Conservation (phyloP, 805 yeast species). For the Starmerella stellata region DNA sequence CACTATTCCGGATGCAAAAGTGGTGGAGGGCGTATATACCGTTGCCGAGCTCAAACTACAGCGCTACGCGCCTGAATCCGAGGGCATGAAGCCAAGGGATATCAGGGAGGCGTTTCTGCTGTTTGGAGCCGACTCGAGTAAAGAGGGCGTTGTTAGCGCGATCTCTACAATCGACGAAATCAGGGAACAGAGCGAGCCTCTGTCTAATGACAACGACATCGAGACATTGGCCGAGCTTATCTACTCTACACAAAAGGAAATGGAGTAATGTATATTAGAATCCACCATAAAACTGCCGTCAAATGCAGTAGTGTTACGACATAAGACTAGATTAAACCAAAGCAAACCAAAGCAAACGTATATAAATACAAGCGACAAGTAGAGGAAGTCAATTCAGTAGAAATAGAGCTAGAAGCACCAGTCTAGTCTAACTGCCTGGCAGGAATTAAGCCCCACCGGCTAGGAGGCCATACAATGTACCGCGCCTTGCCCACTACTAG, state of each 20-base stretch:
- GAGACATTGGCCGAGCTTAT: constrained; percentile 19
- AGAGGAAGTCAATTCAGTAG: no score
- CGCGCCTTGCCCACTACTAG: constrained; percentile 62
- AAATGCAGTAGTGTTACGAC: no score
- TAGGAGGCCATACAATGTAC: constrained; percentile 50
- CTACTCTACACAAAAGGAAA: no score
- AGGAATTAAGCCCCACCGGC: constrained; percentile 29
- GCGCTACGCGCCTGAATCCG: constrained; percentile 28
- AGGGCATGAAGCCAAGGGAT: constrained; percentile 17
- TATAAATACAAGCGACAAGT: no score
- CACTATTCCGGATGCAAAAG: constrained; percentile 38
- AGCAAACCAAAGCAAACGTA: no score
- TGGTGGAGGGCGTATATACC: constrained; percentile 47
- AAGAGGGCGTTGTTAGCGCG: constrained; percentile 27
- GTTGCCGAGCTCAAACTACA: constrained; percentile 52
- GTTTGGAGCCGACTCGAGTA: constrained; percentile 31
- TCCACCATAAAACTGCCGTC: no score
- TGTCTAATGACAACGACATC: constrained; percentile 15
- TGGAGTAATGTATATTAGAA: no score
- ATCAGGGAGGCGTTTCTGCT: constrained; percentile 32
- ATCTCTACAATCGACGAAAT: constrained; percentile 29
- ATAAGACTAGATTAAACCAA: no score
- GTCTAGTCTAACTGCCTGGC: background rate
- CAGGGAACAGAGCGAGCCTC: constrained; percentile 25
- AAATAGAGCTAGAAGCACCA: no score